Evolutionary conservation across 2,329 filamentous ascomycete genomes (phyloP).

Genomic region (Atkinsonella texensis): DNA sequence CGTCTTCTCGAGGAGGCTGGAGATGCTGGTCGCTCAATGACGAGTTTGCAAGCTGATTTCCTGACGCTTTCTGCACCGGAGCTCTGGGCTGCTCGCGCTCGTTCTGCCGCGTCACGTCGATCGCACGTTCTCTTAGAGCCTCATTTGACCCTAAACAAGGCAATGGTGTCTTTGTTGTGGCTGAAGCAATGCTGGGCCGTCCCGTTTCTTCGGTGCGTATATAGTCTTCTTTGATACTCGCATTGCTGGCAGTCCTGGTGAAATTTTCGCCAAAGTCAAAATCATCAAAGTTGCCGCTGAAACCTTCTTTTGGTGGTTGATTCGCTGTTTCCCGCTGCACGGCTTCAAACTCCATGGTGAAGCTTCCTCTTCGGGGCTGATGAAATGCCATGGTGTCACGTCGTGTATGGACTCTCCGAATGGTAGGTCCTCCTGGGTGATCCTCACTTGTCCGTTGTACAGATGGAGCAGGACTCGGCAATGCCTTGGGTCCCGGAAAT

Average conservation of each 20-base stretch:
- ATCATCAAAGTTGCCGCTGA: conserved; percentile 25
- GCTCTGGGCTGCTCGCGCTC: conserved; percentile 8
- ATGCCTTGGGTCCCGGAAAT: conserved; percentile 9
- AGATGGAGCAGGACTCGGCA: conserved; percentile 32
- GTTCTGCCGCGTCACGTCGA: background rate
- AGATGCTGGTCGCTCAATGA: conserved; percentile 5
- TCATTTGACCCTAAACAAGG: background rate
- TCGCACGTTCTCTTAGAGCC: background rate
- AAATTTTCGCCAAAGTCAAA: conserved; percentile 26
- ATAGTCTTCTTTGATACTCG: background rate
- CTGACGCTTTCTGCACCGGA: conserved; percentile 1
- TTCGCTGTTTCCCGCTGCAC: conserved; percentile 10
- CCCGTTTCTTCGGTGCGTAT: background rate
- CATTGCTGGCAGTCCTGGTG: conserved; percentile 7
- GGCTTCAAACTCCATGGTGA: conserved; percentile 28
- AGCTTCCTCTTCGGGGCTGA: conserved; percentile 32
- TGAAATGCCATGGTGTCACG: conserved; percentile 38
- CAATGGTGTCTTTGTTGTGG: background rate
- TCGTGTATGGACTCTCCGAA: conserved; percentile 36
- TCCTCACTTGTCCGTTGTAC: conserved; percentile 25
- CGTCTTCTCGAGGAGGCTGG: background rate
- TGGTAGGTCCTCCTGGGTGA: conserved; percentile 29
- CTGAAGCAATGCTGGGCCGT: background rate
- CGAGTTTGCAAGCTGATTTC: conserved; percentile 1
- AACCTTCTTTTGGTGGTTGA: conserved; percentile 18